Evolutionary conservation across 208 protist species (phyloP).

Genomic region (Leptomonas pyrrhocoris): DNA sequence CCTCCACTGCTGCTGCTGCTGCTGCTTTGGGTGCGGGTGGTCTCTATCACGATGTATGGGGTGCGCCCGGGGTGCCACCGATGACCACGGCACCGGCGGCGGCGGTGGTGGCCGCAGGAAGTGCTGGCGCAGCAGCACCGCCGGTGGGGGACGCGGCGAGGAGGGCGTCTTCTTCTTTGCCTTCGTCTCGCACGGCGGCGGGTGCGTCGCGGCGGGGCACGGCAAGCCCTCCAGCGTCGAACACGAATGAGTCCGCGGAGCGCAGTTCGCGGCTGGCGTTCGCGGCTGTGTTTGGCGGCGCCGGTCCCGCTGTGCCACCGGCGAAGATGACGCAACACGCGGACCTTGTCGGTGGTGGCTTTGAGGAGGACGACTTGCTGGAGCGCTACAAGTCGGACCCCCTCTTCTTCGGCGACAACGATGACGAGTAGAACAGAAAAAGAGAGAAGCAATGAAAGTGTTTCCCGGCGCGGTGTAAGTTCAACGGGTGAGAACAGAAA

Average conservation of each 20-base stretch:
- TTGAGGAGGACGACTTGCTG: constrained; percentile 28
- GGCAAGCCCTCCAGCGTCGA: neutral
- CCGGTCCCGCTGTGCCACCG: neutral
- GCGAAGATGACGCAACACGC: neutral
- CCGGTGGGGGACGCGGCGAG: neutral
- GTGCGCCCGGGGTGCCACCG: constrained; percentile 11
- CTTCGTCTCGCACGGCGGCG: neutral
- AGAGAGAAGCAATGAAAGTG: neutral
- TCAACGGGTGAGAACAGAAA: too few species aligned
- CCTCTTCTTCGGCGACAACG: constrained; percentile 17
- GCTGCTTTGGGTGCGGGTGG: neutral
- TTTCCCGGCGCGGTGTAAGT: too few species aligned
- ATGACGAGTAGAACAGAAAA: constrained; percentile 16
- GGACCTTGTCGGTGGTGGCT: constrained; percentile 1
- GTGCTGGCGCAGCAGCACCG: neutral
- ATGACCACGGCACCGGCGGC: neutral
- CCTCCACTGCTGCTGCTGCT: neutral
- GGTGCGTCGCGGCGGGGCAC: neutral
- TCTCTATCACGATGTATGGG: constrained; percentile 19
- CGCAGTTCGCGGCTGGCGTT: constrained; percentile 17
- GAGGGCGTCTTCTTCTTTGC: neutral
- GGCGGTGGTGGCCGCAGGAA: neutral
- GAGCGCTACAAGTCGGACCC: constrained; percentile 11
- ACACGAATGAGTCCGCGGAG: neutral
- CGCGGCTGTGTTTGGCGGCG: constrained; percentile 17